A percentile compares a stretch with the other conserved stretches of the same genome.
Conservation (phyloP, 345 rosid species). For the Citrus hindsii region DNA sequence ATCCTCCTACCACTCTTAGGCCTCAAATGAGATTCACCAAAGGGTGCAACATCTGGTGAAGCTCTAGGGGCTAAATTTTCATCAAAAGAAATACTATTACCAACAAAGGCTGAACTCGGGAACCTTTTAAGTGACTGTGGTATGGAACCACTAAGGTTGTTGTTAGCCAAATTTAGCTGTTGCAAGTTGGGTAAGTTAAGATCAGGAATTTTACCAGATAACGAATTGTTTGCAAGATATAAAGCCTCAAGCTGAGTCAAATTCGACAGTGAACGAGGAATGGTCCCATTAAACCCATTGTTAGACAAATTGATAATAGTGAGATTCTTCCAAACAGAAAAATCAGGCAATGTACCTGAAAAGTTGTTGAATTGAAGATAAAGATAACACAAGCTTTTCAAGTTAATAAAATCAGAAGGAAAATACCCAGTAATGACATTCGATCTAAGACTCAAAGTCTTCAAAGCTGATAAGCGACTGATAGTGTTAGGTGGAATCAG, state of each 20-base stretch:
- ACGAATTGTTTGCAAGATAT: conserved; percentile 75
- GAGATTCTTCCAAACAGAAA: conserved; percentile 61
- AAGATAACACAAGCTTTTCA: conserved; percentile 66
- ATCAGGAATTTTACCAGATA: conserved; percentile 78
- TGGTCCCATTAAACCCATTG: conserved; percentile 69
- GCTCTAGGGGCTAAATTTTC: conserved; percentile 19
- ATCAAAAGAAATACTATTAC: conserved; percentile 50
- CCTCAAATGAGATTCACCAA: conserved; percentile 16
- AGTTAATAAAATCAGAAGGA: conserved; percentile 60
- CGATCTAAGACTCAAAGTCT: conserved; percentile 77
- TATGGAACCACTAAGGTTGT: conserved; percentile 52
- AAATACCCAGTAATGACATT: conserved; percentile 61
- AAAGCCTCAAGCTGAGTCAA: conserved; percentile 59
- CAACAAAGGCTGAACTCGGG: conserved; percentile 55
- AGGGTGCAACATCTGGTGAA: conserved; percentile 32
- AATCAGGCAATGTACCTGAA: conserved; percentile 63
- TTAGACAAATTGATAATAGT: conserved; percentile 68
- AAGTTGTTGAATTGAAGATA: conserved; percentile 73
- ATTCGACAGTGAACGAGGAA: conserved; percentile 53
- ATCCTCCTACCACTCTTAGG: conserved; percentile 34
- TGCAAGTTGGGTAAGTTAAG: conserved; percentile 52
- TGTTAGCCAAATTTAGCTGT: conserved; percentile 57
- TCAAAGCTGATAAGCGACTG: conserved; percentile 65
- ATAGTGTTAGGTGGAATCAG: conserved; percentile 70
- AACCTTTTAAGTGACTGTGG: conserved; percentile 63